Base-by-base conservation (phyloP, 768 basidiomycete species). In the Lactarius quietus region DNA sequence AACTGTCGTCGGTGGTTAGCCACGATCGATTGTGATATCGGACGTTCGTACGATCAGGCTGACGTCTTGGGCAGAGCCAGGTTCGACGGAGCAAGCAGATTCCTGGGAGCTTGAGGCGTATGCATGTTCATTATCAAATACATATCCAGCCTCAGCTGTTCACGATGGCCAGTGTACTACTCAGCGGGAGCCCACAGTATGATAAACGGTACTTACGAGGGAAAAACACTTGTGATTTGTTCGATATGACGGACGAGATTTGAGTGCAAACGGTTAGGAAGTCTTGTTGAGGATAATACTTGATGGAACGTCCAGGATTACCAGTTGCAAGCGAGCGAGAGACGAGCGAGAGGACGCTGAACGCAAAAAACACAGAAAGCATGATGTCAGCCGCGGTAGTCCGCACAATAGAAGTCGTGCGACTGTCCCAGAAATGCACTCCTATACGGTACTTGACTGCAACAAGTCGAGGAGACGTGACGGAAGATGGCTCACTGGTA, bases 141-240 rank as follows among this genome's bases (percentile, higher is more conserved):
- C 20, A 14, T 59, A 59, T 7, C 18, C n/a, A 12, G 23, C 0
- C 26, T 29, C 12, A 6, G 12, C 57, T 52, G 10, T 53, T 8
- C 52, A 45, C 18, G 15, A n/a, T n/a, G 15, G 52, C 29, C 26
- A 31, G 52, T 6, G 28, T 17, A 6, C 28, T 29, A 15, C 29
- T 18, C 4, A 38, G 39, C 17, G 31, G 7, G 31, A 15, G 18
- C 18, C 18, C 20, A n/a, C 41, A 7, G 15, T 7, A 56, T 4
- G 23, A 33, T 23, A 3, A n/a, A n/a, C 3, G 20, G 20, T 23
- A 9, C 43, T 45, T 23, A 23, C 43, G 4, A 23, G 55, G 31
- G 20, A 56, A 56, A 20, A 31, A 35, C 3, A 52, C 51, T 52
- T 52, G 71, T 64, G 23, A 70, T 62, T 18, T 20, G 43, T 45